Evolutionary conservation across 2,329 filamentous ascomycete species (phyloP).

Genomic region (Pseudogymnoascus verrucosus): DNA sequence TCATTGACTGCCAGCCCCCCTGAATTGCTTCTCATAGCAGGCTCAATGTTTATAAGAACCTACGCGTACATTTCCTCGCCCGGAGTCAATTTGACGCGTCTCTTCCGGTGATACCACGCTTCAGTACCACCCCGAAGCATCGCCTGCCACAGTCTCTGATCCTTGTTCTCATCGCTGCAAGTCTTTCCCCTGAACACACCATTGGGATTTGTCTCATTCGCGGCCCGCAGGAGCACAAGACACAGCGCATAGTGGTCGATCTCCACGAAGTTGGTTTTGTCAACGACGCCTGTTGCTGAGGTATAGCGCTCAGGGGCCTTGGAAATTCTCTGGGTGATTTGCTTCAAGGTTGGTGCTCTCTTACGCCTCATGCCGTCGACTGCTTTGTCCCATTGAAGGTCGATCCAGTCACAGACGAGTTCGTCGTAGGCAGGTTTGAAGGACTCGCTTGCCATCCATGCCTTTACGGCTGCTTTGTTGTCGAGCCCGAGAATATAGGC

Average conservation of each 20-base stretch:
- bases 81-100: not conserved
- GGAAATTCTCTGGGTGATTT: not conserved
- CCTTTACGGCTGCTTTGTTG: not conserved
- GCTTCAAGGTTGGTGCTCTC: not conserved
- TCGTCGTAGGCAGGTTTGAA: slow-evolving; percentile 1
- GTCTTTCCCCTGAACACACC: not conserved
- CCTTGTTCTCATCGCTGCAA: not conserved
- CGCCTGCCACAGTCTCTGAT: not conserved
- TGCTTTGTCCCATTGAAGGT: not conserved
- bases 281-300: not conserved
- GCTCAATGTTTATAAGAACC: not conserved
- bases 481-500: not conserved
- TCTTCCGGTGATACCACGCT: not conserved
- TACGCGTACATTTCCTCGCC: not conserved
- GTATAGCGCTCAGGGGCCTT: not conserved
- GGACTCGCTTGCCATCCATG: not conserved
- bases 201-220: not conserved
- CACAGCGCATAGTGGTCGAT: not conserved
- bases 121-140: not conserved
- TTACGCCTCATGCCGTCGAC: not conserved
- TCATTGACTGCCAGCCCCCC: not conserved
- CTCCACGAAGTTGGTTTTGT: not conserved
- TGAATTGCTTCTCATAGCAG: not conserved
- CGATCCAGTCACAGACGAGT: not conserved
- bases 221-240: not conserved